Conservation (phyloP, 331 rosid genomes). For the Erythrophleum ivorense region DNA sequence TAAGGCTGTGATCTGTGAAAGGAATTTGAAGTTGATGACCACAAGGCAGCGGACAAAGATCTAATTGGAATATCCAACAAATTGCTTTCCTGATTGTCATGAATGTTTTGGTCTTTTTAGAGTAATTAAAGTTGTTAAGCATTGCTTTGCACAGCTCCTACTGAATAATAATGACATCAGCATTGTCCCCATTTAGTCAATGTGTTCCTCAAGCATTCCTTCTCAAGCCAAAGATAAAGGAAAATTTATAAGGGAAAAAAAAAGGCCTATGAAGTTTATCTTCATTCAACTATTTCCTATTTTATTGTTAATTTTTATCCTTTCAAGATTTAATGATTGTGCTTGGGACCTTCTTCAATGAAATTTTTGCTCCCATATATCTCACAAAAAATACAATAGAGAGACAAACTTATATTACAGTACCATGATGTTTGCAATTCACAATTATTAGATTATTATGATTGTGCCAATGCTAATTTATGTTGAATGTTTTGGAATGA, state of each 20-base stretch:
- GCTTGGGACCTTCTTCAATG: not conserved
- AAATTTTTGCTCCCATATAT: not conserved
- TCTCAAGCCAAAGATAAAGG: not conserved
- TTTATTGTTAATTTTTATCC: not conserved
- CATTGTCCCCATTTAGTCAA: not conserved
- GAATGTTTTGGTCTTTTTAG: no score
- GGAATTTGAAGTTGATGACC: no score
- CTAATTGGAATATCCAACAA: no score
- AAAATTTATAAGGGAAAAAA: not conserved
- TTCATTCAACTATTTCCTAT: not conserved
- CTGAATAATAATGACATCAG: not conserved
- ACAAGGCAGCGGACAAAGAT: no score
- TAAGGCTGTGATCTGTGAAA: no score
- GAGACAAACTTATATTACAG: not conserved
- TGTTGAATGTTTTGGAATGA: no score
- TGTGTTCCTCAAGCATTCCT: not conserved
- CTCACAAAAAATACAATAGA: not conserved
- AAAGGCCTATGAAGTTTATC: not conserved
- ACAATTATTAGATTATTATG: not conserved
- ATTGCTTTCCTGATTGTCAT: no score
- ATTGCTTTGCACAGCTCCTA: not conserved
- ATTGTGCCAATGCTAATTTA: not conserved
- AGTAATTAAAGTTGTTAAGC: not conserved
- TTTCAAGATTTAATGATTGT: not conserved
- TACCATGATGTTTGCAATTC: not conserved